Evolutionary conservation across 257 asterid genomes (phyloP).

Genomic region (Nicotiana attenuata): DNA sequence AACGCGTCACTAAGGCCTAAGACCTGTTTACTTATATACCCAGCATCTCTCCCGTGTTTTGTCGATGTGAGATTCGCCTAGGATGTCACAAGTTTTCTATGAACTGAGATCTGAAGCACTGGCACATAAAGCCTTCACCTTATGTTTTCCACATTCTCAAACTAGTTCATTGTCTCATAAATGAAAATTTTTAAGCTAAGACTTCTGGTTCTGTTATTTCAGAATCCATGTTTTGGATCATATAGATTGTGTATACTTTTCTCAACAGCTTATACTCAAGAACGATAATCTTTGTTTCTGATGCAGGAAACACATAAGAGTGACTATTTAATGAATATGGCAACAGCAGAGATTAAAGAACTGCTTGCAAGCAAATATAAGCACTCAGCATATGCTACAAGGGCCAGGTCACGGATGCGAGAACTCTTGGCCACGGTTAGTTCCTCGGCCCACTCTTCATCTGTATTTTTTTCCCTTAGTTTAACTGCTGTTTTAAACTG

Average conservation of each 20-base stretch:
- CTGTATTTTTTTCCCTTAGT: not conserved
- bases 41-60: too few relatives aligned
- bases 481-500: not conserved
- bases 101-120: not conserved
- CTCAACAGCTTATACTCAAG: not conserved
- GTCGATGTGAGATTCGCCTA: too few relatives aligned
- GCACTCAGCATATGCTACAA: constrained; percentile 52
- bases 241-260: not conserved
- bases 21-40: too few relatives aligned
- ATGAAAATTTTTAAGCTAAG: not conserved
- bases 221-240: not conserved
- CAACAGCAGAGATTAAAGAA: constrained; percentile 71
- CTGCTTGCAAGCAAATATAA: constrained; percentile 59
- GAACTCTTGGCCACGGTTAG: constrained; percentile 56
- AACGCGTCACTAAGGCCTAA: too few relatives aligned
- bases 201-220: not conserved
- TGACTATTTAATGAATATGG: constrained; percentile 68
- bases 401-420: constrained; percentile 37
- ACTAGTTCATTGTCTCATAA: not conserved
- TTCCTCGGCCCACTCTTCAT: not conserved
- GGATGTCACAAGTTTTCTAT: not conserved
- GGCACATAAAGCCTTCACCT: not conserved
- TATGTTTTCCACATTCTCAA: not conserved
- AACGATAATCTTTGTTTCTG: not conserved
- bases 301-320: constrained; percentile 47